Base-by-base conservation (phyloP, 495 filamentous ascomycete genomes). In the Penicillium silybi region DNA sequence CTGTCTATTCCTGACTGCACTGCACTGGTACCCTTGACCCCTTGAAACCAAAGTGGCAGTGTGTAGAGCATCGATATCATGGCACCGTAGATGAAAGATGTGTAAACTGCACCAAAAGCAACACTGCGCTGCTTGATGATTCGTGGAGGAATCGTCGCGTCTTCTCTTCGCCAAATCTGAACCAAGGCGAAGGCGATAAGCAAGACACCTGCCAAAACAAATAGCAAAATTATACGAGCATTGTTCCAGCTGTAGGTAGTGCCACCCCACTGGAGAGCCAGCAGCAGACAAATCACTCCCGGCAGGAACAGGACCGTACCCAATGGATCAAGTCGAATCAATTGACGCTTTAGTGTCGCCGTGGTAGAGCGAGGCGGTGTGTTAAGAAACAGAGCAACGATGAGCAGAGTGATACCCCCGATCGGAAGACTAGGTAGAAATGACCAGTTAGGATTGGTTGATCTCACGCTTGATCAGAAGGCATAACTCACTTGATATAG, bases 41-140 rank as follows among this genome's bases (percentile, higher is more conserved):
- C 83, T 69, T 93, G 89, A 68, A 92, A 90, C 85, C 85, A 91
- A 32, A 90, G 73, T 0, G 86, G 86, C 2, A 89, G 62, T 52
- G 80, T 86, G 61, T 85, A 88, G 16, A 85, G 54, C 38, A 70
- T 54, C 13, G 71, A 60, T 50, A 77, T 66, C 34, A 69, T 58
- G 0, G 49, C 51, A 1, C 57, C 63, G 15, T 62, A 63, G 37
- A 63, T 10, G 29, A 52, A 60, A n/a, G 61, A 52, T 6, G 52
- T 56, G 32, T 44, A 65, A 10, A 75, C 44, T 49, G 80, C 73
- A 1, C 75, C 77, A 41, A 64, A 74, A 6, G 74, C 54, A 15
- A 85, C 67, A 50, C 80, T 80, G 6, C 82, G 74, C 44, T 76
- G 77, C 58, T 68, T 76, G 64, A 85, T 74, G 20, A 86, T 70